Conservation (phyloP, 345 rosid species). For the Eucalyptus tenuipes region DNA sequence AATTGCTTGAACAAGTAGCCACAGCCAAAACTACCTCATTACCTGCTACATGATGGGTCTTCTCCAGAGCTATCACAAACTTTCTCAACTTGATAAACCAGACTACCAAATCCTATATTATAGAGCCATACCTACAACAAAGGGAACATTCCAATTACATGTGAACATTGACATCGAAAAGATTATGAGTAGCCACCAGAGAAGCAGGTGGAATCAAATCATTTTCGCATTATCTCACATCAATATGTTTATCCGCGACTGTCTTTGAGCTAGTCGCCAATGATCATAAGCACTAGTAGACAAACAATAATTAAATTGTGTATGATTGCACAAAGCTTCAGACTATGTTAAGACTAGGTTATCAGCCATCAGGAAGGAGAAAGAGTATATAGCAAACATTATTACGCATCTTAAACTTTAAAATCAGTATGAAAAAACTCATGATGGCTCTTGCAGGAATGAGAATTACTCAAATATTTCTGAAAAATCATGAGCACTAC, state of each 20-base stretch:
- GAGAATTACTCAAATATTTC: background rate
- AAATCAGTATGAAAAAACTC: background rate
- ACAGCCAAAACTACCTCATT: background rate
- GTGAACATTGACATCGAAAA: background rate
- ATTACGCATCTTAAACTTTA: background rate
- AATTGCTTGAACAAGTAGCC: background rate
- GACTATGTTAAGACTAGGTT: background rate
- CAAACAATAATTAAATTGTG: background rate
- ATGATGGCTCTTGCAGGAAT: background rate
- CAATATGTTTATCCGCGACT: background rate
- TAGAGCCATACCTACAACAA: constrained; percentile 16
- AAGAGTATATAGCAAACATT: no score
- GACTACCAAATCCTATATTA: background rate
- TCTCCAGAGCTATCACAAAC: background rate
- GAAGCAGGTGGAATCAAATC: background rate
- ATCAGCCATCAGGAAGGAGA: background rate
- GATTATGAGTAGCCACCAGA: background rate
- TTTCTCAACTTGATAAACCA: background rate
- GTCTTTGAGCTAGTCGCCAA: background rate
- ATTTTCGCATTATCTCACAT: background rate
- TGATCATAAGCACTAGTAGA: background rate
- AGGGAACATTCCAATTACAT: background rate
- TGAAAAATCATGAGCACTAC: no score
- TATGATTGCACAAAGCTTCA: background rate
- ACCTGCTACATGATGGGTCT: background rate